Base-by-base conservation (phyloP, 768 basidiomycete genomes). In the Boletus rubropictus region DNA sequence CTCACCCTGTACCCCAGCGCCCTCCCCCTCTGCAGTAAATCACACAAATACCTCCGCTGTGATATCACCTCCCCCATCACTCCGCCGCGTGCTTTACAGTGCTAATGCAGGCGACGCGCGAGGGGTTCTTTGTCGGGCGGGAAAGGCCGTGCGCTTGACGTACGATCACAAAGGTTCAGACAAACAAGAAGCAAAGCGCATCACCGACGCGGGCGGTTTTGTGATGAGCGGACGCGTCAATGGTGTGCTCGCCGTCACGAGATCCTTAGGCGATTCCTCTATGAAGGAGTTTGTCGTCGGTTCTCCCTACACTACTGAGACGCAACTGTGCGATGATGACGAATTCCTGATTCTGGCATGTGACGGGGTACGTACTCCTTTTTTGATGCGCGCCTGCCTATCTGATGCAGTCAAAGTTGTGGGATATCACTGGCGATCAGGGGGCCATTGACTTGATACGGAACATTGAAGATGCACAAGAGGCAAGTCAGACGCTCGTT, bases 211-310 rank as follows among this genome's bases (percentile, higher is more conserved):
- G 0, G 96, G 96, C 9, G 96, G 96, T 2, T 99, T 98, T 62
- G 94, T 99, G 18, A 84, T 99, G 88, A 95, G 95, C 60, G 96
- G 95, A 53, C 81, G 96, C 11, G 96, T 99, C 28, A 99, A 99
- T 56, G 96, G 95, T 53, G 94, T 98, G 34, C 72, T 99, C 45
- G 93, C 93, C 6, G 96, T 99, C 24, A 99, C 96, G 15, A 78
- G 96, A 48, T 92, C 92, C 59, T 72, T 99, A 47, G 96, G 96
- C 28, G 96, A 99, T 62, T 88, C 92, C 2, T 88, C 91, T 7
- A 98, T 99, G 96, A 99, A 99, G 69, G 96, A 99, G 60, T 99
- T 94, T 64, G 96, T 99, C 10, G 96, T 98, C 39, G 96, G 96
- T 2, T 80, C 89, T 24, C 96, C 96, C 6, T 99, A 95, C 68